Conservation (phyloP, 2,329 filamentous ascomycete species). For the Sporothrix sp. region DNA sequence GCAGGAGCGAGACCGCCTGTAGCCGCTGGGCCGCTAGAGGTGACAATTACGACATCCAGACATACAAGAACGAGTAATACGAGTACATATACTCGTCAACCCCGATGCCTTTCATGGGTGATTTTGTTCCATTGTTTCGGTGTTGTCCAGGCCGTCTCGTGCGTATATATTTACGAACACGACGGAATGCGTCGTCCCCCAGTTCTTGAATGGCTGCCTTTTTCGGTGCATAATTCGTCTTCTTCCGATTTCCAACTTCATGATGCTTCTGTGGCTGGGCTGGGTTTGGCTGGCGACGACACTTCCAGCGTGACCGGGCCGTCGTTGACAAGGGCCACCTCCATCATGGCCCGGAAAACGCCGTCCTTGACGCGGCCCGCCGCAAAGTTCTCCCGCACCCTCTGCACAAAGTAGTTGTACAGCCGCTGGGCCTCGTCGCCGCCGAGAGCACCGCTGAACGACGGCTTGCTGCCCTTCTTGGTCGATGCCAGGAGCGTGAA, state of each 20-base stretch:
- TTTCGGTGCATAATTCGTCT: too few species aligned
- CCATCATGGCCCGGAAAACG: conserved; percentile 99
- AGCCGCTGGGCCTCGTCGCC: conserved; percentile 68
- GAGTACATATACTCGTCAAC: too few species aligned
- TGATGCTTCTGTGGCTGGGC: neutral
- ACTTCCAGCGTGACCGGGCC: conserved; percentile 42
- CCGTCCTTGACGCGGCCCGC: conserved; percentile 79
- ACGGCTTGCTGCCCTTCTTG: conserved; percentile 93
- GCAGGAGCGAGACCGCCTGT: too few species aligned
- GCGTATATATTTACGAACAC: too few species aligned
- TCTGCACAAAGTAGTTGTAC: conserved; percentile 74
- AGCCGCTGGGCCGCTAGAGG: neutral
- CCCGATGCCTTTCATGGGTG: too few species aligned
- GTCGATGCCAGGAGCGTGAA: conserved; percentile 88
- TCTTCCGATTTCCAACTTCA: too few species aligned
- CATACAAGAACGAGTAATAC: too few species aligned
- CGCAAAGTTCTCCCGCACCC: conserved; percentile 62
- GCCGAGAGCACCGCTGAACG: conserved; percentile 81
- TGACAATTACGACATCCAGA: too few species aligned
- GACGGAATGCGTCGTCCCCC: too few species aligned
- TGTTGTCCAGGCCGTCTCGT: too few species aligned
- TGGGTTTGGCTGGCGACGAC: neutral
- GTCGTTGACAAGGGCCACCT: conserved; percentile 87
- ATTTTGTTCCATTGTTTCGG: too few species aligned
- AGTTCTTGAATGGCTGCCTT: too few species aligned